Evolutionary conservation across 1,139 yeast genomes (phyloP).

Genomic region (Blastobotrys illinoisensis): DNA sequence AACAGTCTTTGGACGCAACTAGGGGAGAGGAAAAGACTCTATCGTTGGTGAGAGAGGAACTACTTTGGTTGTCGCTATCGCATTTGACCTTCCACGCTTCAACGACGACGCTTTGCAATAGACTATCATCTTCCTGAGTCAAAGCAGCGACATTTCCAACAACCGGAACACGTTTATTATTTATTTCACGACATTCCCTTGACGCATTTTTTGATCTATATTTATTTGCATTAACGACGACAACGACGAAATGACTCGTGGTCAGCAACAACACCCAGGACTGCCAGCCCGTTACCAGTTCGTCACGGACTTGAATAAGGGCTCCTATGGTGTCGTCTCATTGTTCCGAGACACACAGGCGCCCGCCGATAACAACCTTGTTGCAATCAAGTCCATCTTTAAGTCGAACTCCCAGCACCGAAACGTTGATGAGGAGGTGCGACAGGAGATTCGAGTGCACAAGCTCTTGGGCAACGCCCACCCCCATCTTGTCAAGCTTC

Average conservation of each 20-base stretch:
- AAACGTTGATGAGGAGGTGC: slow-evolving; percentile 46
- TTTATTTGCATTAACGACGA: background rate
- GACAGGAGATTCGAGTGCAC: slow-evolving; percentile 74
- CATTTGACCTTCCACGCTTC: background rate
- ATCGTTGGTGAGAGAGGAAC: background rate
- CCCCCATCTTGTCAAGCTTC: slow-evolving; percentile 58
- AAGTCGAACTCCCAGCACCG: slow-evolving; percentile 11
- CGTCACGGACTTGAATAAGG: slow-evolving; percentile 78
- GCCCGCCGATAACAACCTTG: slow-evolving; percentile 44
- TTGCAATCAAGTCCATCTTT: slow-evolving; percentile 78
- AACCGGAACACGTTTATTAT: background rate
- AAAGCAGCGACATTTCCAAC: background rate
- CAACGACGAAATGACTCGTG: slow-evolving; percentile 1
- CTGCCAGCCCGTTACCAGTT: slow-evolving; percentile 54
- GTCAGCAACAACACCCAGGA: slow-evolving; percentile 1
- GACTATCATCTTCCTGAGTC: background rate
- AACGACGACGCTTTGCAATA: background rate
- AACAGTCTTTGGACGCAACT: background rate
- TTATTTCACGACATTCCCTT: slow-evolving; percentile 2
- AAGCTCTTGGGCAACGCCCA: slow-evolving; percentile 56
- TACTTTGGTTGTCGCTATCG: background rate
- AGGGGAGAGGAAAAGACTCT: background rate
- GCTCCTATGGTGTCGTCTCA: slow-evolving; percentile 89
- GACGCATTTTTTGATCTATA: background rate
- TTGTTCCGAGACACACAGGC: slow-evolving; percentile 63